A percentile compares a stretch with the other conserved stretches of the same genome.
phyloP scores from a whole-genome alignment of 108 stramenopile genomes.

The Bacterosira constricta region DNA sequence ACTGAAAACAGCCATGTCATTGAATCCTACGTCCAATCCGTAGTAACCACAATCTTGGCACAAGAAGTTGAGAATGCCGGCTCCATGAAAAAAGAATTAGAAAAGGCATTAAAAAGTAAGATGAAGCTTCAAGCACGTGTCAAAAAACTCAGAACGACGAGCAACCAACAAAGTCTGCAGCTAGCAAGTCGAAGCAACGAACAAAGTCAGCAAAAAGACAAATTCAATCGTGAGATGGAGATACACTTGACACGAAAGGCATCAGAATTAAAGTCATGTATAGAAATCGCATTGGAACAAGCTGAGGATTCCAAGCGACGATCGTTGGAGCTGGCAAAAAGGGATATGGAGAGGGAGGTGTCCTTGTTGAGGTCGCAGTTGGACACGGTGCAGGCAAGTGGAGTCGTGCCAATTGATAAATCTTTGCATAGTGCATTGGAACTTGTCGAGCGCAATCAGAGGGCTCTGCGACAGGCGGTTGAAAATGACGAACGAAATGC shows the following conservation, averaged over 20 bases:
- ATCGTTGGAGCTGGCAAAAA: conserved; percentile 8
- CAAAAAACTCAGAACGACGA: conserved; percentile 12
- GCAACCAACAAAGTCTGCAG: conserved; percentile 7
- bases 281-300: conserved; percentile 5
- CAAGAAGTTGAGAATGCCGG: conserved; percentile 13
- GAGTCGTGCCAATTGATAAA: conserved; percentile 8
- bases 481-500: conserved; percentile 14
- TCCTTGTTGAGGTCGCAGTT: conserved; percentile 15
- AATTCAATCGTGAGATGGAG: conserved; percentile 13
- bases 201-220: conserved; percentile 4
- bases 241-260: conserved; percentile 23
- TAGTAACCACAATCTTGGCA: conserved; percentile 4
- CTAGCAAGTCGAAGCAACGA: not conserved
- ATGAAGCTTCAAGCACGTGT: conserved; percentile 8
- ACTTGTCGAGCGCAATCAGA: conserved; percentile 21
- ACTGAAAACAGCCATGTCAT: not conserved
- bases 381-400: conserved; percentile 6
- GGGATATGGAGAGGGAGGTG: conserved; percentile 23
- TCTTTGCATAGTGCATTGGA: conserved; percentile 10
- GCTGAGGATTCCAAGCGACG: conserved; percentile 27
- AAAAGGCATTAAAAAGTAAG: conserved; percentile 12
- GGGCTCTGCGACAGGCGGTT: conserved; percentile 16
- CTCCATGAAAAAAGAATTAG: conserved; percentile 21
- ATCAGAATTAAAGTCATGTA: conserved; percentile 19
- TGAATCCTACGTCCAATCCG: conserved; percentile 9